Evolutionary conservation across 345 rosid species (phyloP).

Genomic region (Salix purpurea): DNA sequence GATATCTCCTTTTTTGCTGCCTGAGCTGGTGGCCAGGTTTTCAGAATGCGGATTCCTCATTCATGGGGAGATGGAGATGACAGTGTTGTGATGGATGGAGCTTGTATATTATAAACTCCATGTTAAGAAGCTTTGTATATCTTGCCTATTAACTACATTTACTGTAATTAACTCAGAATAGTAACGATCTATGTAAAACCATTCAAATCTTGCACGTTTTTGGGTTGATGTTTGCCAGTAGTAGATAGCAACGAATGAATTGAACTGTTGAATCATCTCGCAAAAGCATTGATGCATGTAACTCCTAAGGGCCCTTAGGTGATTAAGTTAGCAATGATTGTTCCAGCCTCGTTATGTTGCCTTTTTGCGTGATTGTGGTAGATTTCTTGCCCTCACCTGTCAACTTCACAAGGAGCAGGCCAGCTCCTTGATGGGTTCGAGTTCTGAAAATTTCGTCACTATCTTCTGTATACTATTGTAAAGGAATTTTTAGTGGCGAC

Average conservation of each 20-base stretch:
- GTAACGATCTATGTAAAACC: not conserved
- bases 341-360: not conserved
- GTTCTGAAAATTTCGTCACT: too few relatives aligned
- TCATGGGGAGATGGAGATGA: conserved; percentile 3
- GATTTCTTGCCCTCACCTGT: not conserved
- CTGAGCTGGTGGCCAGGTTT: conserved; percentile 5
- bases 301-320: not conserved
- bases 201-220: not conserved
- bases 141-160: not conserved
- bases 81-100: not conserved
- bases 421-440: not conserved
- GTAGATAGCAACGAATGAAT: not conserved
- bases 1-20: not conserved
- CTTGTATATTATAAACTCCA: not conserved
- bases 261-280: not conserved
- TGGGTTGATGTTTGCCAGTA: not conserved
- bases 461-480: too few relatives aligned
- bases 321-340: not conserved
- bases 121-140: not conserved
- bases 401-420: not conserved
- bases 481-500: too few relatives aligned
- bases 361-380: not conserved
- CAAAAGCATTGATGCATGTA: not conserved
- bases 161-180: not conserved
- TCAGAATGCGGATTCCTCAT: not conserved